phyloP scores from a whole-genome alignment of 148 eudicot genomes.

The Arbutus unedo region DNA sequence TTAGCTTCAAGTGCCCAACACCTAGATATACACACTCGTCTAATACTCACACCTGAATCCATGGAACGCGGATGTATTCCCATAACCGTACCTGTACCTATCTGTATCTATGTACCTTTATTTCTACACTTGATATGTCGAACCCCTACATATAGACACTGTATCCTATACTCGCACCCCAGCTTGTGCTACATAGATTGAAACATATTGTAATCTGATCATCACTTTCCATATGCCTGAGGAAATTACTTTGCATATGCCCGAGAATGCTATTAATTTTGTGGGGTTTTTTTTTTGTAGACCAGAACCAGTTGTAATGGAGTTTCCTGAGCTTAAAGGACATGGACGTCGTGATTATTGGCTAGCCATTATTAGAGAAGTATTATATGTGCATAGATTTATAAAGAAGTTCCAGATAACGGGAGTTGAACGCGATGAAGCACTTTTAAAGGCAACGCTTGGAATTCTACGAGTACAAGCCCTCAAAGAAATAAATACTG shows the following conservation, averaged over 20 bases:
- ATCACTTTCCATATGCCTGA: background rate
- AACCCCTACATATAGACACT: no score
- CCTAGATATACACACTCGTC: no score
- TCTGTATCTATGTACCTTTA: no score
- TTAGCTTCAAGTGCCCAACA: no score
- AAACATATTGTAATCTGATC: background rate
- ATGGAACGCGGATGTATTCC: no score
- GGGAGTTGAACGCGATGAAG: constrained; percentile 69
- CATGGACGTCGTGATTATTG: constrained; percentile 93
- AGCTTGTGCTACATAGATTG: no score
- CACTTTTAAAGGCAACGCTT: constrained; percentile 73
- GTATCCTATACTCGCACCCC: no score
- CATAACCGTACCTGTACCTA: no score
- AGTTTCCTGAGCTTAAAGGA: constrained; percentile 98
- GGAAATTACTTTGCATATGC: background rate
- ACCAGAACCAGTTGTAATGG: constrained; percentile 79
- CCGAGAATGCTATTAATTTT: constrained; percentile 10
- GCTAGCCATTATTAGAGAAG: constrained; percentile 78
- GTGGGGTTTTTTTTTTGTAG: constrained; percentile 39
- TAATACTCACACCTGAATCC: no score
- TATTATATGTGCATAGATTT: constrained; percentile 70
- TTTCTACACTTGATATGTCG: no score
- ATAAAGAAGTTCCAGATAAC: constrained; percentile 59
- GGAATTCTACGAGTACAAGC: constrained; percentile 88
- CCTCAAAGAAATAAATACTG: constrained; percentile 56